Percentiles rank a stretch among this genome's conserved stretches.
Evolutionary conservation across 169 alveolate genomes (phyloP).

Genomic region (Plasmodium sp.): DNA sequence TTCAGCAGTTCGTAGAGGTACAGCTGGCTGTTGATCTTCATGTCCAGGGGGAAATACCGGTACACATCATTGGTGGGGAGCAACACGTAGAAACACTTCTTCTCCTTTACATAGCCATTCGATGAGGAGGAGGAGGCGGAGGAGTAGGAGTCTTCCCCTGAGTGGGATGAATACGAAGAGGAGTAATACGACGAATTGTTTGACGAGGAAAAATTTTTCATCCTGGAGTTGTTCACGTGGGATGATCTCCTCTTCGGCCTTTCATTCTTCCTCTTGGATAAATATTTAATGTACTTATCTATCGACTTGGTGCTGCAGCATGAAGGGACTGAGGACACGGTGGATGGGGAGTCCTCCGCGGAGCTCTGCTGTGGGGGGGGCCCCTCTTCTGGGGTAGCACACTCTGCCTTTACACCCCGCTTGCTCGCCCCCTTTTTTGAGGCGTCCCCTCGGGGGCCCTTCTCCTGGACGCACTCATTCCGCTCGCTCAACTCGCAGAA

Average conservation of each 20-base stretch:
- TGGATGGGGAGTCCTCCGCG: background rate
- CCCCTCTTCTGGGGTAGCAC: background rate
- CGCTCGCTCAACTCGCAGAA: background rate
- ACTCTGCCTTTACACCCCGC: background rate
- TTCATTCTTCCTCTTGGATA: slow-evolving; percentile 13
- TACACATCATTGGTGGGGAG: slow-evolving; percentile 33
- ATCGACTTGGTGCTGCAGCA: slow-evolving; percentile 44
- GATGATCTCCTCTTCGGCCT: background rate
- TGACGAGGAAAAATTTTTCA: background rate
- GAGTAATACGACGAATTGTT: background rate
- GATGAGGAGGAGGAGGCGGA: slow-evolving; percentile 39
- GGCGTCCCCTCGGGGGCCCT: background rate
- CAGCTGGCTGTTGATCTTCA: slow-evolving; percentile 30
- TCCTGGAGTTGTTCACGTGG: background rate
- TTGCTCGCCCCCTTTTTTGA: background rate
- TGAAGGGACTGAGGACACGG: slow-evolving; percentile 38
- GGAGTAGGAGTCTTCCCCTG: slow-evolving; percentile 6
- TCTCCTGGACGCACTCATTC: background rate
- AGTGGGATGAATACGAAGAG: background rate
- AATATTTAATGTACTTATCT: slow-evolving; percentile 47
- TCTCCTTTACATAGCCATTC: slow-evolving; percentile 17
- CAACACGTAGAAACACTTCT: slow-evolving; percentile 38
- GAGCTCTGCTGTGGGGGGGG: background rate
- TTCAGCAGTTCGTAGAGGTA: slow-evolving; percentile 41
- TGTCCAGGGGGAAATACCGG: slow-evolving; percentile 38